Percentiles rank a stretch among this genome's conserved stretches.
phyloP scores from a whole-genome alignment of 2,329 filamentous ascomycete species.

The Davidsoniella australis region DNA sequence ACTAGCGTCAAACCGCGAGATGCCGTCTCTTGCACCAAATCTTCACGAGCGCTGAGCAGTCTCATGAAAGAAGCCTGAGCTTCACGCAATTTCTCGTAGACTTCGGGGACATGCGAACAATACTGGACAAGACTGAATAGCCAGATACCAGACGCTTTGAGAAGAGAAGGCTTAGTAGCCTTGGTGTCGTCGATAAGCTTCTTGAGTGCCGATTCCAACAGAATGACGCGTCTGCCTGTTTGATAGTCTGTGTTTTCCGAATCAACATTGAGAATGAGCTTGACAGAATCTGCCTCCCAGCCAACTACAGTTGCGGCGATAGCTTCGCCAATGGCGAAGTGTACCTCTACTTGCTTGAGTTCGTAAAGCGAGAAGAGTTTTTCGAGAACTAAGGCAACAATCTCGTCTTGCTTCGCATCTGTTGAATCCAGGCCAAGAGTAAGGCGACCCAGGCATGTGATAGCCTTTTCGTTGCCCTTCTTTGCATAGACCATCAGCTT shows the following conservation, averaged over 20 bases:
- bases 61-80: slow-evolving; percentile 79
- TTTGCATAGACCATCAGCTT: slow-evolving; percentile 54
- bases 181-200: slow-evolving; percentile 64
- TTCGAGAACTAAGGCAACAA: slow-evolving; percentile 40
- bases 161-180: slow-evolving; percentile 70
- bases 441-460: slow-evolving; percentile 62
- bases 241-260: slow-evolving; percentile 18
- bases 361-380: slow-evolving; percentile 65
- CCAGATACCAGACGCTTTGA: slow-evolving; percentile 92
- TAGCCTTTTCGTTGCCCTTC: slow-evolving; percentile 65
- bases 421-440: slow-evolving; percentile 41
- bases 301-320: slow-evolving; percentile 60
- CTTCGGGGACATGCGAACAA: slow-evolving; percentile 58
- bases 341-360: slow-evolving; percentile 68
- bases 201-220: slow-evolving; percentile 42
- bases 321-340: slow-evolving; percentile 82
- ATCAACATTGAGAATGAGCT: slow-evolving; percentile 60
- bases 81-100: slow-evolving; percentile 58
- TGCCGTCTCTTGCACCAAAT: slow-evolving; percentile 88
- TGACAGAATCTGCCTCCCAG: slow-evolving; percentile 69
- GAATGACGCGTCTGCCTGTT: slow-evolving; percentile 23
- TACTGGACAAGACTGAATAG: slow-evolving; percentile 81
- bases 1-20: slow-evolving; percentile 81
- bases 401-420: slow-evolving; percentile 20
- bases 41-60: slow-evolving; percentile 73